A percentile compares a stretch with the other conserved stretches of the same genome.
Evolutionary conservation across 306 rosid genomes (phyloP).

Genomic region (Fragaria iinumae): DNA sequence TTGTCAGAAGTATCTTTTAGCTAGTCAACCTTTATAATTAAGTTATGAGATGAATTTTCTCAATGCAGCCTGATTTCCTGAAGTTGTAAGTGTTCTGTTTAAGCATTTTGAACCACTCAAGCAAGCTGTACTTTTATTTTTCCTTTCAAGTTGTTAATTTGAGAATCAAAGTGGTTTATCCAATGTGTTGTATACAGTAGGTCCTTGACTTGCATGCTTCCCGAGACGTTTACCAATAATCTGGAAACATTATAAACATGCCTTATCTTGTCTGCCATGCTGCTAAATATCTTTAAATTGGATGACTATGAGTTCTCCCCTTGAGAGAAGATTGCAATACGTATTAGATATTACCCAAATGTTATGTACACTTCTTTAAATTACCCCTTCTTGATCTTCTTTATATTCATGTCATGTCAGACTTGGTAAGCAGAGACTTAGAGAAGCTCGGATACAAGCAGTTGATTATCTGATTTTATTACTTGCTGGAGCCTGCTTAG

Average conservation of each 20-base stretch:
- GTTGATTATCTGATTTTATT: slow-evolving; percentile 86
- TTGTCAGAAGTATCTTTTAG: neutral
- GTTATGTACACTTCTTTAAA: neutral
- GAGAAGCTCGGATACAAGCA: slow-evolving; percentile 83
- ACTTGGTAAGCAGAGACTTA: slow-evolving; percentile 77
- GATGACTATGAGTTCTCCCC: slow-evolving; percentile 1
- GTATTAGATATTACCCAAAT: neutral
- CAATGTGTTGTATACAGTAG: neutral
- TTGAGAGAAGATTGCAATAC: neutral
- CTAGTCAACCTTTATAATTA: neutral
- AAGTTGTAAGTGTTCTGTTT: neutral
- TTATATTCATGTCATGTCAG: slow-evolving; percentile 40
- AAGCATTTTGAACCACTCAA: neutral
- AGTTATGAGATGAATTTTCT: neutral
- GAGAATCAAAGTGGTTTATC: neutral
- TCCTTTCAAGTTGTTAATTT: neutral
- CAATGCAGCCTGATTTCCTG: neutral
- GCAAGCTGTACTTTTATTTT: slow-evolving; percentile 1
- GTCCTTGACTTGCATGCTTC: neutral
- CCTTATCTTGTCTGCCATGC: neutral
- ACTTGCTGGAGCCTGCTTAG: slow-evolving; percentile 97
- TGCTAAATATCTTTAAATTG: neutral
- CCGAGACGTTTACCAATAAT: neutral
- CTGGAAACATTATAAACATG: neutral
- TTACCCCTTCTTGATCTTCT: slow-evolving; percentile 16